A percentile compares a stretch with the other conserved stretches of the same genome.
These are phyloP conservation scores for Bruguiera parviflora DNA, from an alignment of 345 rosid species.

Conservation along the genomic window DNA sequence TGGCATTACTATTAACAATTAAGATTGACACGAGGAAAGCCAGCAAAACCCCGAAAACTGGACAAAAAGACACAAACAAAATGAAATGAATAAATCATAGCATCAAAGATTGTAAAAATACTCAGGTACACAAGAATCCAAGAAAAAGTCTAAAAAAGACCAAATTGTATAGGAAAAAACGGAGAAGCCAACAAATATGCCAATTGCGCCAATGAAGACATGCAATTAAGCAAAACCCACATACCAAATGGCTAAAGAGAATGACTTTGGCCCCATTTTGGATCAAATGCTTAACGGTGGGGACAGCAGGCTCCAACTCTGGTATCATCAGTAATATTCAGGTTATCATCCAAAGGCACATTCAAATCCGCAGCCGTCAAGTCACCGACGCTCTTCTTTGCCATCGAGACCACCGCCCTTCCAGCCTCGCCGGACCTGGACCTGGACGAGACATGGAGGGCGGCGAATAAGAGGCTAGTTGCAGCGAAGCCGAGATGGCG, in stretches of 20 bases:
- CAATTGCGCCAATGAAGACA: too few species aligned
- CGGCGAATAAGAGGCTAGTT: conserved; percentile 46
- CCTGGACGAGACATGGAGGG: conserved; percentile 42
- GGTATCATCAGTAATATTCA: conserved; percentile 91
- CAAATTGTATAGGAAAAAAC: too few species aligned
- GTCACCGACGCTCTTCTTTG: conserved; percentile 92
- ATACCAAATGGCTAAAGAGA: conserved; percentile 93
- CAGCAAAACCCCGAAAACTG: too few species aligned
- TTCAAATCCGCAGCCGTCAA: conserved; percentile 72
- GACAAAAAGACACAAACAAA: too few species aligned
- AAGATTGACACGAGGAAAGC: too few species aligned
- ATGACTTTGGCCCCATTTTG: conserved; percentile 84
- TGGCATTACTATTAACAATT: too few species aligned
- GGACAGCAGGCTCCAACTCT: conserved; percentile 85
- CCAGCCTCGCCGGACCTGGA: conserved; percentile 28
- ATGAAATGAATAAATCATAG: too few species aligned
- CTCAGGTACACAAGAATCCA: too few species aligned
- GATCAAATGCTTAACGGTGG: conserved; percentile 91
- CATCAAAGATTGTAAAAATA: too few species aligned
- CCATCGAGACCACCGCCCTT: conserved; percentile 58
- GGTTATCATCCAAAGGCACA: conserved; percentile 89
- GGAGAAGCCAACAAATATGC: too few species aligned
- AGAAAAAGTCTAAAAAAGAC: too few species aligned
- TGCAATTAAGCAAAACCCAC: neutral
- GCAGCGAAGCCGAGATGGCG: conserved; percentile 59